Conservation (phyloP, 2,329 filamentous ascomycete genomes). For the Zymoseptoria passerinii region DNA sequence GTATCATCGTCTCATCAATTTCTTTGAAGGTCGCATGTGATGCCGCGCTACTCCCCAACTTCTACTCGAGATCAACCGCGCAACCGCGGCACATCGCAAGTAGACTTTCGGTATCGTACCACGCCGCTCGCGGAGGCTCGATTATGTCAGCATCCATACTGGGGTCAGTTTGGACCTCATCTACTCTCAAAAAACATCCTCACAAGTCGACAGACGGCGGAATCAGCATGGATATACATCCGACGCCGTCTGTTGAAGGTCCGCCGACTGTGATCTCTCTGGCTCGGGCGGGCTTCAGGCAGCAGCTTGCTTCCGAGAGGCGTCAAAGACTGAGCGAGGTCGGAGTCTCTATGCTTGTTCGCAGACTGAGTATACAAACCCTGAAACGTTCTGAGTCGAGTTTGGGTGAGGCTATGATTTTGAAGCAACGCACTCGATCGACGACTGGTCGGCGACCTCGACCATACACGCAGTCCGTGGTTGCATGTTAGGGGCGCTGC, state of each 20-base stretch:
- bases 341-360: too few relatives aligned
- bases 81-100: background rate
- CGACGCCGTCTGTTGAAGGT: too few relatives aligned
- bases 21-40: background rate
- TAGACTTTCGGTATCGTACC: background rate
- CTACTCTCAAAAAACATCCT: background rate
- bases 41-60: background rate
- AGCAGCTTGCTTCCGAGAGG: too few relatives aligned
- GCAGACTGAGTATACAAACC: too few relatives aligned
- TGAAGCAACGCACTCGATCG: too few relatives aligned
- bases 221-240: too few relatives aligned
- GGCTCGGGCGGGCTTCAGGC: too few relatives aligned
- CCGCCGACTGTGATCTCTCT: too few relatives aligned
- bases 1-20: background rate
- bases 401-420: background rate
- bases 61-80: background rate
- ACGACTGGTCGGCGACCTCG: background rate
- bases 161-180: background rate
- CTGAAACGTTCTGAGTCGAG: too few relatives aligned
- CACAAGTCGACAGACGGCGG: too few relatives aligned
- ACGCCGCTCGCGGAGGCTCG: too few relatives aligned
- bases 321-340: too few relatives aligned
- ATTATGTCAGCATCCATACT: background rate
- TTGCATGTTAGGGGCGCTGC: background rate
- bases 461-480: background rate